Evolutionary conservation across 352 stramenopile genomes (phyloP).

Genomic region (Phytophthora cajani): DNA sequence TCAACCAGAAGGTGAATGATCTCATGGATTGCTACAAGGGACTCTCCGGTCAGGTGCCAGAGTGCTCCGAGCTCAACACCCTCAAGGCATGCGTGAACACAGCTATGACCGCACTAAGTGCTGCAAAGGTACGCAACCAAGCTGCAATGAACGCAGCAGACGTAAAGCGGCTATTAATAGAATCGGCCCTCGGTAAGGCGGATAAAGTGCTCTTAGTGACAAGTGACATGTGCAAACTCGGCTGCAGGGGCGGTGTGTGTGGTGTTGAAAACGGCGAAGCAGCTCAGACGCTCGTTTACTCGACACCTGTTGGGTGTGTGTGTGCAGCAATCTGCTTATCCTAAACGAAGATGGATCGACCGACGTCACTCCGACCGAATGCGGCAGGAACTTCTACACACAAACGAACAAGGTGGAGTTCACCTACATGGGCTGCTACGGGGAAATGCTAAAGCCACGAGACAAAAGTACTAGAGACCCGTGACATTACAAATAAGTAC

Average conservation of each 20-base stretch:
- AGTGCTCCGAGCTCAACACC: conserved; percentile 3
- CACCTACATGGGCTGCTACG: conserved; percentile 7
- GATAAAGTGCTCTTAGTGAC: not conserved
- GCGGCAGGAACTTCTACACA: not conserved
- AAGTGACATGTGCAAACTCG: not conserved
- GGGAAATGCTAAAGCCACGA: too few species aligned
- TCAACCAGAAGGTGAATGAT: not conserved
- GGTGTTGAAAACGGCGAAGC: not conserved
- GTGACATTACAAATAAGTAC: too few species aligned
- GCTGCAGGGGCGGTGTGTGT: conserved; percentile 3
- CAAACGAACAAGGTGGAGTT: not conserved
- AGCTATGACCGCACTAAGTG: not conserved
- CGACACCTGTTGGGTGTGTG: not conserved
- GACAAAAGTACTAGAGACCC: too few species aligned
- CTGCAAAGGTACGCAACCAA: not conserved
- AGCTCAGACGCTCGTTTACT: not conserved
- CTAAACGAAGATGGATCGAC: conserved; percentile 1
- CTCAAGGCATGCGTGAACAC: conserved; percentile 6
- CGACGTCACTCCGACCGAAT: conserved; percentile 1
- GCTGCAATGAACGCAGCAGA: not conserved
- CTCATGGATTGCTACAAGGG: conserved; percentile 6
- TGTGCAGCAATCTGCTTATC: not conserved
- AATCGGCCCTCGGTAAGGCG: not conserved
- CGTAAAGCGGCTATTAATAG: not conserved
- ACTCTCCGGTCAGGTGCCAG: not conserved